Evolutionary conservation across 169 alveolate genomes (phyloP), one percentile per base, ranked within the genome.

Genomic region (Eimeria falciformis): DNA sequence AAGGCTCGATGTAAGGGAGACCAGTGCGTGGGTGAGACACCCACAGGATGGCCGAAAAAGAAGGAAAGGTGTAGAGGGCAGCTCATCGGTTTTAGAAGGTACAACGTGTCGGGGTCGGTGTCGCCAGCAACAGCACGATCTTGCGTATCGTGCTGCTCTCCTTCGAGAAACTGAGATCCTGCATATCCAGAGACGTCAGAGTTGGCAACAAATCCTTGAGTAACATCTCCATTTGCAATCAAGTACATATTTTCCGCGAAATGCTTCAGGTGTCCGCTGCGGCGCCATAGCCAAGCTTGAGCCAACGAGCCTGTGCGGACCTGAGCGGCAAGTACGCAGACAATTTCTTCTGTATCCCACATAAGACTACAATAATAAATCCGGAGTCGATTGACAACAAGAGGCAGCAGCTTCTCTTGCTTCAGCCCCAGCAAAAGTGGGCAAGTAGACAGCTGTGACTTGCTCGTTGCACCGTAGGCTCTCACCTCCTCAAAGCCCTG

Each of bases 221-320:
- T 21, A 53, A 21, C 25, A 12, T 53, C n/a, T 1, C 25, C 25
- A 33, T 46, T 25, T 12, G 87, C 69, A 47, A 78, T 47, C 4
- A 25, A 69, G 27, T 90, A 95, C 96, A 97, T 94, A 93, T 97
- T 97, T 56, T 97, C 98, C 90, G 97, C 98, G 95, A 98, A 99
- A 95, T 98, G 98, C 86, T 97, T 97, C 96, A 98, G 99, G 98
- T 99, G 99, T 2, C 99, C 99, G 18, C 99, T 98, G 37, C 98
- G 97, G 94, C 97, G 97, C 96, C 95, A 95, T 37, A 98, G 95
- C 87, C 98, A 98, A 56, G 98, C 96, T 92, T 98, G 98, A 94
- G 90, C 99, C 40, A 99, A 96, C 94, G 98, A 98, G 43, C 99
- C 99, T 0, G 99, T 96, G 75, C 97, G 97, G 40, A 99, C 99